Percentiles rank a stretch among this genome's conserved stretches.
Conservation (phyloP, 345 rosid genomes). For the Melastoma malabathricum region DNA sequence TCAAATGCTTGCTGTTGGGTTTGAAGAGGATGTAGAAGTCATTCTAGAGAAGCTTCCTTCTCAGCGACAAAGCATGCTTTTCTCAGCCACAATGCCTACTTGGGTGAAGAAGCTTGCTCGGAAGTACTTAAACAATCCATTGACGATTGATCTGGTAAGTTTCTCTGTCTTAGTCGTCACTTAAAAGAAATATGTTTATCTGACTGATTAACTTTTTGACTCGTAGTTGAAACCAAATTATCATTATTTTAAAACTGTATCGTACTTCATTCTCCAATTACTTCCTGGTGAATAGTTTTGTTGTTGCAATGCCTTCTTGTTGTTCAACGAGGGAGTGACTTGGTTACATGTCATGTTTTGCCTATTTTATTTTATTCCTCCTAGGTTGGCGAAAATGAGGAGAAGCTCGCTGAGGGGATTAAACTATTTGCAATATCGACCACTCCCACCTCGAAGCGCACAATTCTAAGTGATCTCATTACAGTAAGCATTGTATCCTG, state of each 20-base stretch:
- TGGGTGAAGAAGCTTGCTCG: slow-evolving; percentile 94
- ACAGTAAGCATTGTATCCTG: slow-evolving; percentile 32
- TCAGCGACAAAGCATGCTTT: slow-evolving; percentile 91
- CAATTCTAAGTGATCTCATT: slow-evolving; percentile 80
- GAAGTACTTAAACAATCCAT: slow-evolving; percentile 76
- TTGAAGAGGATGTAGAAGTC: slow-evolving; percentile 84
- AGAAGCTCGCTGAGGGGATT: slow-evolving; percentile 92
- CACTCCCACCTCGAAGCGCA: slow-evolving; percentile 65
- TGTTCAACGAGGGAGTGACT: too few relatives aligned
- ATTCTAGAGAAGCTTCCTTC: slow-evolving; percentile 79
- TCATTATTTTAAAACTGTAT: too few relatives aligned
- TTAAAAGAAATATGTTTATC: background rate
- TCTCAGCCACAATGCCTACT: slow-evolving; percentile 98
- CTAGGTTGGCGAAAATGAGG: slow-evolving; percentile 91
- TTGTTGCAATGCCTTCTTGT: too few relatives aligned
- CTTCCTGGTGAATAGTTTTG: too few relatives aligned
- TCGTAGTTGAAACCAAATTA: too few relatives aligned
- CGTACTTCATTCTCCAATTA: too few relatives aligned
- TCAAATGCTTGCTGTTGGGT: slow-evolving; percentile 98
- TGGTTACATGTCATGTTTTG: background rate
- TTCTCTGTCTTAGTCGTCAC: background rate
- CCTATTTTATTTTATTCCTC: slow-evolving; percentile 5
- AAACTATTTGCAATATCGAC: slow-evolving; percentile 74
- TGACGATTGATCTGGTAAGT: slow-evolving; percentile 80
- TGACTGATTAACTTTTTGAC: background rate